Conservation (phyloP, 257 asterid genomes). For the Penstemon eatonii region DNA sequence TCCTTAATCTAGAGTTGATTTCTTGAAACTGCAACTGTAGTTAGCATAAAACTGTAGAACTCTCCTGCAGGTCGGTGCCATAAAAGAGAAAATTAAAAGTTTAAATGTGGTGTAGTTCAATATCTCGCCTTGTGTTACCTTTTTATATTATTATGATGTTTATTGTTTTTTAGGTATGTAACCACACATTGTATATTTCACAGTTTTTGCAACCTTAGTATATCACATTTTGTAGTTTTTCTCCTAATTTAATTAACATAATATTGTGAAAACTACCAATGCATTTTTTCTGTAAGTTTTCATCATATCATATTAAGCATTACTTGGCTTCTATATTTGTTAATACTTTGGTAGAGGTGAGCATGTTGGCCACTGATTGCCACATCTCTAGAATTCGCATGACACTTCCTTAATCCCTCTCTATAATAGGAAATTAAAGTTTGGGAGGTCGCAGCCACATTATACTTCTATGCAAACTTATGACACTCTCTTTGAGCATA, state of each 20-base stretch:
- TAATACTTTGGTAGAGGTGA: neutral
- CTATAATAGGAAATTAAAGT: neutral
- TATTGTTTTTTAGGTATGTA: neutral
- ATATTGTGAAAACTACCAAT: neutral
- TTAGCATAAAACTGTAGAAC: neutral
- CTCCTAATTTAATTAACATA: neutral
- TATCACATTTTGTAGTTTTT: neutral
- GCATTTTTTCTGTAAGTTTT: neutral
- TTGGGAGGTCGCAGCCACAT: neutral
- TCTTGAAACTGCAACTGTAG: conserved; percentile 10
- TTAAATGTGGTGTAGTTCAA: neutral
- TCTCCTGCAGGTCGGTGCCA: conserved; percentile 15
- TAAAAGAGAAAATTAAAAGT: conserved; percentile 2
- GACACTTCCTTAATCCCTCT: neutral
- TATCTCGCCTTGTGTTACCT: neutral
- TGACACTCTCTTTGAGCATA: neutral
- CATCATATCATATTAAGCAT: neutral
- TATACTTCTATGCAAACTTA: neutral
- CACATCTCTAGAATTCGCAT: neutral
- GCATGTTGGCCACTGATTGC: neutral
- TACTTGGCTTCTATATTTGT: conserved; percentile 12
- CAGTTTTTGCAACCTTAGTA: neutral
- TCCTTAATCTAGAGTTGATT: conserved; percentile 12
- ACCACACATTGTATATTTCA: neutral
- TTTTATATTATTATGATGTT: neutral